These are phyloP conservation scores for Misopates orontium DNA, from an alignment of 257 asterid species.

Conservation along the genomic window DNA sequence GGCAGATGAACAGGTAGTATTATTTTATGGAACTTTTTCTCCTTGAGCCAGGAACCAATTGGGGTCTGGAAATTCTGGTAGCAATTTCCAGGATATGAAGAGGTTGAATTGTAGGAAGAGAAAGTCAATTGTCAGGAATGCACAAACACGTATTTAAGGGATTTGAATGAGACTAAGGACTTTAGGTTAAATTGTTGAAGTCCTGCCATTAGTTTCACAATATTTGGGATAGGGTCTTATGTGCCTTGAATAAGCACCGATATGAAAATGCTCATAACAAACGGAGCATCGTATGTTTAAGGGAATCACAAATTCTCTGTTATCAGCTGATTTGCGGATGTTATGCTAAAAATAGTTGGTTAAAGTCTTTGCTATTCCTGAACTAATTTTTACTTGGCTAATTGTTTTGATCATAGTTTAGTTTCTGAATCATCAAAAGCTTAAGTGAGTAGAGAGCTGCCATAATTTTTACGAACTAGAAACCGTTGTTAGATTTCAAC, in stretches of 20 bases:
- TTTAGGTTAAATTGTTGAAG: slow-evolving; percentile 7
- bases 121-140: too few relatives aligned
- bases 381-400: too few relatives aligned
- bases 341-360: too few relatives aligned
- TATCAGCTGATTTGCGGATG: too few relatives aligned
- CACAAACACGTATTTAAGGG: not conserved
- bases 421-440: too few relatives aligned
- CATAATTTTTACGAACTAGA: too few relatives aligned
- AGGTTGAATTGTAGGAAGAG: not conserved
- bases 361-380: too few relatives aligned
- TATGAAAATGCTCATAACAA: too few relatives aligned
- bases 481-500: slow-evolving; percentile 5
- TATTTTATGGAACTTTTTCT: slow-evolving; percentile 19
- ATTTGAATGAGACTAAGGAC: not conserved
- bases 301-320: too few relatives aligned
- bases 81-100: slow-evolving; percentile 16
- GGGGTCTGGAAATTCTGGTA: slow-evolving; percentile 20
- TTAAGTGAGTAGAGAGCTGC: too few relatives aligned
- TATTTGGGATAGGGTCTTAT: slow-evolving; percentile 10
- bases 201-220: slow-evolving; percentile 1
- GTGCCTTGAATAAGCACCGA: not conserved
- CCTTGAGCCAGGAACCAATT: slow-evolving; percentile 15
- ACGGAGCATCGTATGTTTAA: too few relatives aligned
- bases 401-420: too few relatives aligned
- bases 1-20: slow-evolving; percentile 92